Percentiles rank a stretch among this genome's conserved stretches.
These are phyloP conservation scores for Dothistroma septosporum DNA, from an alignment of 2,329 filamentous ascomycete species.

Conservation along the genomic window DNA sequence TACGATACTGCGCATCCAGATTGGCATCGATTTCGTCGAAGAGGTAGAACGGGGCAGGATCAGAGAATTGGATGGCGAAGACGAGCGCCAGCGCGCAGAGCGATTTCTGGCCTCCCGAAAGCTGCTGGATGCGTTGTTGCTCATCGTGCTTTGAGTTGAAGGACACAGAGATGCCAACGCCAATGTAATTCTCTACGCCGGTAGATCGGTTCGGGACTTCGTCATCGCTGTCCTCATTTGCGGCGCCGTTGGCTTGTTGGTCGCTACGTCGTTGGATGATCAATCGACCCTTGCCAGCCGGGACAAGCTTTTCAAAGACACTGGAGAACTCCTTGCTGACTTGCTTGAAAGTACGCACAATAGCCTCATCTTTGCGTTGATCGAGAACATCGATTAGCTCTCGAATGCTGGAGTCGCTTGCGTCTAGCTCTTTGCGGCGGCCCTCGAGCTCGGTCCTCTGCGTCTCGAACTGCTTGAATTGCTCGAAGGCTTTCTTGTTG, in stretches of 20 bases:
- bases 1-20: constrained; percentile 94
- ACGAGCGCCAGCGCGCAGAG: constrained; percentile 95
- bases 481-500: constrained; percentile 99
- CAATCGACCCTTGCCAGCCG: constrained; percentile 83
- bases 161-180: constrained; percentile 92
- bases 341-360: constrained; percentile 97
- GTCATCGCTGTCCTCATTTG: constrained; percentile 58
- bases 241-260: constrained; percentile 50
- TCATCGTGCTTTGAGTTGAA: constrained; percentile 99
- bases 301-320: constrained; percentile 92
- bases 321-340: constrained; percentile 88
- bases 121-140: constrained; percentile 94
- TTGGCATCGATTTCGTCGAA: constrained; percentile 99
- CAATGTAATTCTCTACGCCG: constrained; percentile 85
- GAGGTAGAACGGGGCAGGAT: constrained; percentile 96
- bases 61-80: constrained; percentile 97
- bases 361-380: constrained; percentile 93
- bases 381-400: constrained; percentile 90
- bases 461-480: constrained; percentile 94
- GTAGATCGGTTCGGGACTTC: constrained; percentile 36
- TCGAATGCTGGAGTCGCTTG: constrained; percentile 80
- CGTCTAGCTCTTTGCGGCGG: constrained; percentile 80
- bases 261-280: constrained; percentile 91
- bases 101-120: constrained; percentile 93
- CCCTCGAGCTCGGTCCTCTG: constrained; percentile 83